Percentiles rank a stretch among this genome's conserved stretches.
Conservation (phyloP, 108 stramenopile species). For the Cyclotella baltica region DNA sequence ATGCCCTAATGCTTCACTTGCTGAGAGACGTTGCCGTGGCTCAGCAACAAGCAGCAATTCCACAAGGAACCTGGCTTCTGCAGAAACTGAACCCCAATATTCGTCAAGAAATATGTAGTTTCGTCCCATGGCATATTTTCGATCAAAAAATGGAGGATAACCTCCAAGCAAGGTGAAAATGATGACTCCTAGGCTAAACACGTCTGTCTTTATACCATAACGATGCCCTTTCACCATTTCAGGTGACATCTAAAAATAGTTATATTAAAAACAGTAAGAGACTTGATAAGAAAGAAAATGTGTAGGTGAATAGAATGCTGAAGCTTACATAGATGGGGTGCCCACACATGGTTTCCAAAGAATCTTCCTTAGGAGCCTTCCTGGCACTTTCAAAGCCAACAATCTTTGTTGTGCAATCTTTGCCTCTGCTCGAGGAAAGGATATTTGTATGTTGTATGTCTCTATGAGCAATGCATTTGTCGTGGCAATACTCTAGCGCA, state of each 20-base stretch:
- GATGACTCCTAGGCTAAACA: slow-evolving; percentile 89
- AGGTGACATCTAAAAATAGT: no score
- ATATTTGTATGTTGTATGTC: slow-evolving; percentile 93
- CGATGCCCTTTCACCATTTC: slow-evolving; percentile 17
- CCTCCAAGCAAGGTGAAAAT: slow-evolving; percentile 90
- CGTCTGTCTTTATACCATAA: slow-evolving; percentile 48
- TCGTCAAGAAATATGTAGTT: slow-evolving; percentile 73
- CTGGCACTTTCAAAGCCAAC: slow-evolving; percentile 86
- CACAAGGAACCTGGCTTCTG: slow-evolving; percentile 69
- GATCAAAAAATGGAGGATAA: slow-evolving; percentile 89
- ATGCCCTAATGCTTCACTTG: slow-evolving; percentile 58
- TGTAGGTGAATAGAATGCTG: no score
- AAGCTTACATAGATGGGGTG: slow-evolving; percentile 49
- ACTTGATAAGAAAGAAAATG: slow-evolving; percentile 10
- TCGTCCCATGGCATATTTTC: slow-evolving; percentile 56
- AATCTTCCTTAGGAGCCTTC: slow-evolving; percentile 28
- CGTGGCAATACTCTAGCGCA: slow-evolving; percentile 88
- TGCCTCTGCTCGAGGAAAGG: slow-evolving; percentile 55
- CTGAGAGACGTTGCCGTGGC: slow-evolving; percentile 60
- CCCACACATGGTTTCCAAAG: slow-evolving; percentile 57
- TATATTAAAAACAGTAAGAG: neutral
- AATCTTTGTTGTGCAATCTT: slow-evolving; percentile 70
- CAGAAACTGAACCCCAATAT: slow-evolving; percentile 61
- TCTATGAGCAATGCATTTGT: no score
- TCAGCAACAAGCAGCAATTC: slow-evolving; percentile 67